phyloP scores from a whole-genome alignment of 106 monocot genomes.

The Vanilla planifolia region DNA sequence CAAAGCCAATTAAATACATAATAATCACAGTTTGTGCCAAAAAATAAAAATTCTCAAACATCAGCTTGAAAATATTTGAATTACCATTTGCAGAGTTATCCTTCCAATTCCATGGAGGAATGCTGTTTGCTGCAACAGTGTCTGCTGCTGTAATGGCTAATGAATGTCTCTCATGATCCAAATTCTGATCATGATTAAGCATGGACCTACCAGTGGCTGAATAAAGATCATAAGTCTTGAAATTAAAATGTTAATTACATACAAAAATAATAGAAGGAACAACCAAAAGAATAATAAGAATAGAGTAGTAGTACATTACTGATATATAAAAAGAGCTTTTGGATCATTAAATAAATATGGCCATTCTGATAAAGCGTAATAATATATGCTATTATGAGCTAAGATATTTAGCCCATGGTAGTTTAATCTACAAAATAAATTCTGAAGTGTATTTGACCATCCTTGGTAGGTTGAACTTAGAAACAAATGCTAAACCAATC shows the following conservation, averaged over 20 bases:
- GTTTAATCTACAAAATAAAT: too few relatives aligned
- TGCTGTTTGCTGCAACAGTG: conserved; percentile 55
- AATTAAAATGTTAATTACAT: conserved; percentile 1
- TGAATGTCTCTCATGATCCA: conserved; percentile 73
- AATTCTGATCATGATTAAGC: conserved; percentile 62
- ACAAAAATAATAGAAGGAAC: neutral
- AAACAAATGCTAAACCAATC: too few relatives aligned
- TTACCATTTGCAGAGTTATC: conserved; percentile 76
- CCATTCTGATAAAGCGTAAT: too few relatives aligned
- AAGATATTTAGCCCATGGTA: too few relatives aligned
- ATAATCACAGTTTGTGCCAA: neutral
- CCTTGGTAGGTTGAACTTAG: too few relatives aligned
- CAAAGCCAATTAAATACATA: neutral
- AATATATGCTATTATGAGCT: too few relatives aligned
- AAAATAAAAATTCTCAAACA: neutral
- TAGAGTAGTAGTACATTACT: too few relatives aligned
- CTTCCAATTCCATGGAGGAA: conserved; percentile 96
- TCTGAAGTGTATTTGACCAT: too few relatives aligned
- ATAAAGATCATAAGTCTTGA: conserved; percentile 8
- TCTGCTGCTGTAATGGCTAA: conserved; percentile 90
- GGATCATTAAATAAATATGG: too few relatives aligned
- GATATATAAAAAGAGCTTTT: too few relatives aligned
- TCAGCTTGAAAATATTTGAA: neutral
- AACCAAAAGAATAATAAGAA: too few relatives aligned
- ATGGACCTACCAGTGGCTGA: conserved; percentile 67